phyloP scores from a whole-genome alignment of 2,329 filamentous ascomycete genomes.

The Clonostachys sp. region DNA sequence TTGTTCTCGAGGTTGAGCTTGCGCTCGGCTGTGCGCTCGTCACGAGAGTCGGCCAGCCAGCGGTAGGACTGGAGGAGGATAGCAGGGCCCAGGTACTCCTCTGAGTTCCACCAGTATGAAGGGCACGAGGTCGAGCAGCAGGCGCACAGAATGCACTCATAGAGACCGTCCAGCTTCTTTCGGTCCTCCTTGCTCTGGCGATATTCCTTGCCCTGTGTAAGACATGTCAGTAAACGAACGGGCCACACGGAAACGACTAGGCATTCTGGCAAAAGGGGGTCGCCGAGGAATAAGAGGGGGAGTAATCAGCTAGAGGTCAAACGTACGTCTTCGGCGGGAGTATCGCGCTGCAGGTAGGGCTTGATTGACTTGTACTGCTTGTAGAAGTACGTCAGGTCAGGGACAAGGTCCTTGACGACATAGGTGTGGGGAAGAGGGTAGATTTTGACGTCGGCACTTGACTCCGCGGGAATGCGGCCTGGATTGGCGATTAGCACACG shows the following conservation, averaged over 20 bases:
- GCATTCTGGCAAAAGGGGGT: background rate
- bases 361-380: slow-evolving; percentile 99
- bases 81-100: slow-evolving; percentile 96
- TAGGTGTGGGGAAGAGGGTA: slow-evolving; percentile 98
- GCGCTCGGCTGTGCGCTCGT: slow-evolving; percentile 83
- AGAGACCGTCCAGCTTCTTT: slow-evolving; percentile 94
- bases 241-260: background rate
- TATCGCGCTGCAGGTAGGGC: slow-evolving; percentile 92
- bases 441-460: slow-evolving; percentile 78
- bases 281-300: background rate
- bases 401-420: slow-evolving; percentile 97
- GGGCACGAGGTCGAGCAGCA: slow-evolving; percentile 99
- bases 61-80: slow-evolving; percentile 97
- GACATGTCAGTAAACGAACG: slow-evolving; percentile 4
- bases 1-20: slow-evolving; percentile 94
- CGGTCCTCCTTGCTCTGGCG: slow-evolving; percentile 88
- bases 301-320: background rate
- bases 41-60: slow-evolving; percentile 92
- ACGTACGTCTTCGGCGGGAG: slow-evolving; percentile 76
- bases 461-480: slow-evolving; percentile 93
- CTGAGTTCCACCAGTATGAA: slow-evolving; percentile 99
- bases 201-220: slow-evolving; percentile 76
- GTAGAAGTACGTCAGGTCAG: slow-evolving; percentile 97
- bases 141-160: slow-evolving; percentile 98
- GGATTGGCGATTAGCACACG: slow-evolving; percentile 17